Conservation (phyloP, 345 rosid species). For the Pistacia integerrima region DNA sequence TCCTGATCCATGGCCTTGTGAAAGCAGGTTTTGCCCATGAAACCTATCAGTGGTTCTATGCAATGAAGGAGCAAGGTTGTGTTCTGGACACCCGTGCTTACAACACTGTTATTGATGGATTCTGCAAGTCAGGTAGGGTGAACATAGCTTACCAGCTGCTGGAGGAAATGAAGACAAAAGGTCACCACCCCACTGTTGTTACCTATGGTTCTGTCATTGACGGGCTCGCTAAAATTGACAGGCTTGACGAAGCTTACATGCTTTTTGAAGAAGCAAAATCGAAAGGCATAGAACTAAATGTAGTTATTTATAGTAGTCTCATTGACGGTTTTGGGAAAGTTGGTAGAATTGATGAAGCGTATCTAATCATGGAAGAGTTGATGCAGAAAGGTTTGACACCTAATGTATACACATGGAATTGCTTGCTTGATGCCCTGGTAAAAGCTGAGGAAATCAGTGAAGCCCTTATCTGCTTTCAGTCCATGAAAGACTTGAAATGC, state of each 20-base stretch:
- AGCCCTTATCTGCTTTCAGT: constrained; percentile 83
- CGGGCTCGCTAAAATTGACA: constrained; percentile 87
- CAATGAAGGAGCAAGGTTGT: constrained; percentile 94
- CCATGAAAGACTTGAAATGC: constrained; percentile 78
- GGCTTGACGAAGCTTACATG: constrained; percentile 98
- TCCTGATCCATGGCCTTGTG: constrained; percentile 73
- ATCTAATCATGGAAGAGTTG: constrained; percentile 88
- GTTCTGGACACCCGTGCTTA: constrained; percentile 81
- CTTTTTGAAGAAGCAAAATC: constrained; percentile 97
- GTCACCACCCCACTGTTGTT: constrained; percentile 78
- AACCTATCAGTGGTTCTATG: constrained; percentile 71
- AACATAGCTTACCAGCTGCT: constrained; percentile 88
- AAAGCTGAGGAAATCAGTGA: constrained; percentile 87
- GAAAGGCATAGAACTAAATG: constrained; percentile 66
- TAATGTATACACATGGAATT: constrained; percentile 85
- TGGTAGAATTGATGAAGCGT: constrained; percentile 95
- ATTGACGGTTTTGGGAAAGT: constrained; percentile 97
- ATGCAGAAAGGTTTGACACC: constrained; percentile 93
- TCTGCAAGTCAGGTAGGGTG: constrained; percentile 93
- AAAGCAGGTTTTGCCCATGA: constrained; percentile 88
- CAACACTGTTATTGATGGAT: constrained; percentile 84
- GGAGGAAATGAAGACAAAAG: constrained; percentile 92
- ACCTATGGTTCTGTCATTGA: constrained; percentile 90
- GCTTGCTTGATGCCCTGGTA: constrained; percentile 89
- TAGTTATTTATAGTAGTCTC: constrained; percentile 80